Conservation (phyloP, 2,329 filamentous ascomycete genomes). For the Colletotrichum spaethianum region DNA sequence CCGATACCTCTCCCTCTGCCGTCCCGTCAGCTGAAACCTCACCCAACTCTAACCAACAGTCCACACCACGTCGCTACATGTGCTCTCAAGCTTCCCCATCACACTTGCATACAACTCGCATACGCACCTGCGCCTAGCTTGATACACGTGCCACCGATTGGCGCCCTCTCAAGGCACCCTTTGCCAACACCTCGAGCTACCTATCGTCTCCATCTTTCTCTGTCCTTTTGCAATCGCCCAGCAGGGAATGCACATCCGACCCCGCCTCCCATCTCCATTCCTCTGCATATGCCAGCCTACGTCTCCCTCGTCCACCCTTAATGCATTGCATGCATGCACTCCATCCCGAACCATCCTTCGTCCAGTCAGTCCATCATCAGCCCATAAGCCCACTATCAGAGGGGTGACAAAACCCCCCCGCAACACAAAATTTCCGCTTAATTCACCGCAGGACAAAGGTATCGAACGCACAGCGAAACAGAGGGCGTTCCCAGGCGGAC, state of each 20-base stretch:
- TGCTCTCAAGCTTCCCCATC: background rate
- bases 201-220: background rate
- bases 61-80: background rate
- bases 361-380: background rate
- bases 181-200: background rate
- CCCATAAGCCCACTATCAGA: background rate
- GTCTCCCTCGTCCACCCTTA: background rate
- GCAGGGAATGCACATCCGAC: background rate
- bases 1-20: too few species aligned
- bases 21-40: constrained; percentile 13
- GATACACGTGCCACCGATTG: background rate
- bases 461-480: background rate
- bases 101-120: constrained; percentile 4
- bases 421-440: background rate
- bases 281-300: background rate
- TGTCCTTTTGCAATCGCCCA: background rate
- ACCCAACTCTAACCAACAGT: constrained; percentile 24
- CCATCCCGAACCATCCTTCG: background rate
- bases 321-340: background rate
- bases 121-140: background rate
- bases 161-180: too few species aligned
- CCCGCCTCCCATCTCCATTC: background rate
- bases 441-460: background rate
- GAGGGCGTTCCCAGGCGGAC: background rate
- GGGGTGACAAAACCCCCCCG: background rate